Conservation (phyloP, 495 filamentous ascomycete species). For the Tuber borchii region DNA sequence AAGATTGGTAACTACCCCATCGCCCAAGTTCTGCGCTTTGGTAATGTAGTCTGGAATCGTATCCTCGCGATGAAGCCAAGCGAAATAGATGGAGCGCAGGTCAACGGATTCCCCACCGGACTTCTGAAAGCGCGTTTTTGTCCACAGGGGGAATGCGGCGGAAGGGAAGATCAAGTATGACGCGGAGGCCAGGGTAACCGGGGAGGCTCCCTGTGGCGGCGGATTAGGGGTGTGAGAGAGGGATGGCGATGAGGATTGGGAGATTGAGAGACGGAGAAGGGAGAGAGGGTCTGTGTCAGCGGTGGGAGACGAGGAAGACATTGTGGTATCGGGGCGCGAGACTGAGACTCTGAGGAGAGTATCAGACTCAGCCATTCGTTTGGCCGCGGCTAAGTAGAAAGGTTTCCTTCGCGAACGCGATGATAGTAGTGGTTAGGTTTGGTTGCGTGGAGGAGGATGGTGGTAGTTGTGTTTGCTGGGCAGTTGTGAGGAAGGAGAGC, state of each 20-base stretch:
- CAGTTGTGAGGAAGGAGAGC: background rate
- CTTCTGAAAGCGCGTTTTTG: constrained; percentile 76
- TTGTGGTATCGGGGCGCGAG: background rate
- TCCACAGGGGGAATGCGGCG: constrained; percentile 62
- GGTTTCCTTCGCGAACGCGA: background rate
- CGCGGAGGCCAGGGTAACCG: constrained; percentile 62
- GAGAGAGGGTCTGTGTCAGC: constrained; percentile 31
- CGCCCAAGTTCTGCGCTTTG: constrained; percentile 70
- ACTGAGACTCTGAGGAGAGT: background rate
- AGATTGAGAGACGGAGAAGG: constrained; percentile 39
- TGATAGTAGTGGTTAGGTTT: background rate
- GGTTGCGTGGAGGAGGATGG: background rate
- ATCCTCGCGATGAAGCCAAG: constrained; percentile 84
- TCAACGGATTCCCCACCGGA: constrained; percentile 65
- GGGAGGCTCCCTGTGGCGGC: constrained; percentile 42
- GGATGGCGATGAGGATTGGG: constrained; percentile 18
- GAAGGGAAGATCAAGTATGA: constrained; percentile 71
- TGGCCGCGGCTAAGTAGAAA: background rate
- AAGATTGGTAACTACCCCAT: constrained; percentile 69
- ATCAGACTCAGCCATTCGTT: background rate
- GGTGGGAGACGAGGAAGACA: background rate
- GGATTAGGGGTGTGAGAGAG: constrained; percentile 27
- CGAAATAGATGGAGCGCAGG: constrained; percentile 88
- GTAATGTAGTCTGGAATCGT: constrained; percentile 84
- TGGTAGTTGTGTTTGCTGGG: background rate